Evolutionary conservation across 1,284 basidiomycete species (phyloP).

Genomic region (Coniferiporia weirii): DNA sequence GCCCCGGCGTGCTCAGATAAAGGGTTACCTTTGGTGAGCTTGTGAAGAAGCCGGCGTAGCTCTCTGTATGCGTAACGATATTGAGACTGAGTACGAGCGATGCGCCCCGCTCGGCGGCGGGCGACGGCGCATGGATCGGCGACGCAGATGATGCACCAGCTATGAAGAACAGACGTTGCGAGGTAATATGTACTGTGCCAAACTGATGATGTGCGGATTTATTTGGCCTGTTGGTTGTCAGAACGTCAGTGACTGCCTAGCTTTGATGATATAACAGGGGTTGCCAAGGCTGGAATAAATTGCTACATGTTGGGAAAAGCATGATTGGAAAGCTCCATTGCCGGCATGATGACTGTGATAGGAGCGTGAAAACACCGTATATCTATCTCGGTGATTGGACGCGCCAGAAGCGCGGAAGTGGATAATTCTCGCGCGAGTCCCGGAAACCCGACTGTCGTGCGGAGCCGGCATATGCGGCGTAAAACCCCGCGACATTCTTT

Average conservation of each 20-base stretch:
- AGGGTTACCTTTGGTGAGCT: slow-evolving; percentile 89
- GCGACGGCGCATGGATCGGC: slow-evolving; percentile 23
- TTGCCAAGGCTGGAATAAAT: no score
- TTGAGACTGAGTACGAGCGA: slow-evolving; percentile 57
- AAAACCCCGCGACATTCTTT: background rate
- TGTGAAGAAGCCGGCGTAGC: slow-evolving; percentile 89
- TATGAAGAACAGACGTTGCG: slow-evolving; percentile 82
- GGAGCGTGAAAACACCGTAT: background rate
- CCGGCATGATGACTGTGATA: background rate
- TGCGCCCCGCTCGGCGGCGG: slow-evolving; percentile 5
- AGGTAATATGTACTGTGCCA: slow-evolving; percentile 74
- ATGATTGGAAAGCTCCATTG: no score
- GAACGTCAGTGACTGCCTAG: background rate
- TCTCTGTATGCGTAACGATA: slow-evolving; percentile 74
- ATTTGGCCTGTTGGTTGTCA: slow-evolving; percentile 50
- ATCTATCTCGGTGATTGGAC: background rate
- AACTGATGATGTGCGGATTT: slow-evolving; percentile 72
- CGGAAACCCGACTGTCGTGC: background rate
- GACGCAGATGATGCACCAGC: slow-evolving; percentile 52
- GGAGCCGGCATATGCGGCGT: background rate
- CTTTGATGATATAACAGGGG: background rate
- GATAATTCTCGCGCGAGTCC: slow-evolving; percentile 9
- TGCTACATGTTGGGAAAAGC: no score
- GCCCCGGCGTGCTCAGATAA: slow-evolving; percentile 40
- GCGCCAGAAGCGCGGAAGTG: background rate